These are phyloP conservation scores for Sanghuangporus weigelae DNA, from an alignment of 1,284 basidiomycete genomes.

Conservation along the genomic window DNA sequence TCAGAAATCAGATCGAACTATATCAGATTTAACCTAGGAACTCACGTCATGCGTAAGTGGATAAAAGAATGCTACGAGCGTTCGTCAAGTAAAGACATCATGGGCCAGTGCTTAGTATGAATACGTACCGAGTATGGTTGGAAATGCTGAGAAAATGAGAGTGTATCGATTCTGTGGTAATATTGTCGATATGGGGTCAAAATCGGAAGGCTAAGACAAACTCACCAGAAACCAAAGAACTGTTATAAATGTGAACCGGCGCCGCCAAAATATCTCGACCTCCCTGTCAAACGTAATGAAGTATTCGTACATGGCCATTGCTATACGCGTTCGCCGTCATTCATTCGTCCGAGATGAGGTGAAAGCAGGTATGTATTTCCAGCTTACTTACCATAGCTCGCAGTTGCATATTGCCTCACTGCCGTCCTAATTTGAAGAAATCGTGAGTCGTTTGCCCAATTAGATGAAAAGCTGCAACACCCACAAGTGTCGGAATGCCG, in stretches of 20 bases:
- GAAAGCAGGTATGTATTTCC: too few species aligned
- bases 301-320: constrained; percentile 13
- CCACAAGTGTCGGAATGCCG: neutral
- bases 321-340: neutral
- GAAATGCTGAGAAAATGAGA: constrained; percentile 2
- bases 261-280: constrained; percentile 10
- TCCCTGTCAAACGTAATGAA: constrained; percentile 15
- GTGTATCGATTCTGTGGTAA: constrained; percentile 10
- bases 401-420: constrained; percentile 9
- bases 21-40: too few species aligned
- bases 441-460: neutral
- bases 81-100: neutral
- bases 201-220: neutral
- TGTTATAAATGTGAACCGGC: constrained; percentile 11
- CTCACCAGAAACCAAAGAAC: constrained; percentile 15
- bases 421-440: neutral
- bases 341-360: neutral
- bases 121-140: constrained; percentile 4
- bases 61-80: neutral
- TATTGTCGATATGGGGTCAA: neutral
- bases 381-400: constrained; percentile 11
- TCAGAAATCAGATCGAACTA: neutral
- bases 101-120: neutral
- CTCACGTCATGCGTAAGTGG: neutral
- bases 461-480: neutral